Base-by-base conservation (phyloP, 768 basidiomycete genomes). In the Saitozyma sp. region DNA sequence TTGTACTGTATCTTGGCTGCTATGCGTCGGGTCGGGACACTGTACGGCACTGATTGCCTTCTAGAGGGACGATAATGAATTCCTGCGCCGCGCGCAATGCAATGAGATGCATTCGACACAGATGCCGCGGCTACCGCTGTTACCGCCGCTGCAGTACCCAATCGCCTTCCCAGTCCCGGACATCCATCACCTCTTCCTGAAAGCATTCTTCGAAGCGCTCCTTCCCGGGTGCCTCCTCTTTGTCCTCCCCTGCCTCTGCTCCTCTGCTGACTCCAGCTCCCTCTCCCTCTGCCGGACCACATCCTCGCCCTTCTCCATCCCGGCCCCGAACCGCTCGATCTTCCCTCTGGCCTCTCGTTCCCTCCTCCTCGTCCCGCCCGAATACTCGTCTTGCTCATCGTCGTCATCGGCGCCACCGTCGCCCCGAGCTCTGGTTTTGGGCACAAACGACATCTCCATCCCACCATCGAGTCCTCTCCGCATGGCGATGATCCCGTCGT, bases 151-250 rank as follows among this genome's bases (percentile, higher is more conserved):
- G 6, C 6, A 17, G 2, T 17, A 13, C 45, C n/a, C n/a, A 3
- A 2, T 46, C 6, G 45, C 13, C 45, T 2, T 29, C 45, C 11
- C 45, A 17, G 45, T n/a, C 45, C n/a, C n/a, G 13, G 2, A 16
- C 51, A 10, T 52, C 51, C 16, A 43, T 46, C 42, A 70, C 56
- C 62, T 68, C 56, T 61, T 59, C 64, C 76, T 73, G 48, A 77
- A 79, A 9, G 72, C 86, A 79, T 94, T 97, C 82, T 87, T 92
- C 78, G 90, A 92, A 39, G 93, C 95, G 75, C 92, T 96, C 56
- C 95, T 84, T 56, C 89, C 84, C 9, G 87, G 89, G 71, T 86
- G 85, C 77, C 94, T 82, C 71, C 91, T 84, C 43, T 89, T 84
- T 40, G 84, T 87, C 79, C 95, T 83, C n/a, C 95, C 93, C 48